Base-by-base conservation (phyloP, 208 protist species). In the Acanthamoeba triangularis region DNA sequence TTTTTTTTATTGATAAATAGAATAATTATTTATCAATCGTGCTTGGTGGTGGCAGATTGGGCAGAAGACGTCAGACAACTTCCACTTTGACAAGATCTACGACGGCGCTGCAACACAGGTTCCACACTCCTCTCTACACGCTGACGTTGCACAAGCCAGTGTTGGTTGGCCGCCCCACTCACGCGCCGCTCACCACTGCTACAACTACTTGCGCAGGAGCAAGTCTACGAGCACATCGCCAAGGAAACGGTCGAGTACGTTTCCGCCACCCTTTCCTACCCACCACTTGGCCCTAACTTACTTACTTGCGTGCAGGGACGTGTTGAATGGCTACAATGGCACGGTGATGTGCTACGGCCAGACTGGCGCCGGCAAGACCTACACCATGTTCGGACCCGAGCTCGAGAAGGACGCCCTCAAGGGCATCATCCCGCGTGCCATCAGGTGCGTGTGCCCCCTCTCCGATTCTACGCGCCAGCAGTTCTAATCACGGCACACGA, bases 301-400 rank as follows among this genome's bases (percentile, higher is more conserved):
- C 37, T 41, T 0, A n/a, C 35, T 37, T n/a, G n/a, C n/a, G n/a
- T n/a, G n/a, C 56, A 91, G 84, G n/a, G 84, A 93, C 33, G 88
- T 93, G 33, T 13, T 93, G 41, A 54, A 93, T 20, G 88, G 88
- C n/a, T 93, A 93, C 88, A 93, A 93, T 56, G 88, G 63, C 6
- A 93, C 88, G 0, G 67, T 93, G 28, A 23, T 93, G 13, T 49
- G 44, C 44, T 93, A 93, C 47, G 88, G 88, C 33, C 63, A 72
- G 23, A 93, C 88, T 3, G 88, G 88, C 8, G 63, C 88, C 3
- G 88, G 88, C 88, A 93, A 93, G 47, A 93, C 63, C 16, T 56
- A 80, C 88, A 93, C 88, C 56, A 93, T 93, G 88, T 78, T 93
- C 30, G 88, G 88, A 16, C 56, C 88, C 20, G 67, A 72, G 14